Evolutionary conservation across 139 green algal species (phyloP), one percentile per base, ranked within the genome.

Genomic region (Ettlia oleoabundans): DNA sequence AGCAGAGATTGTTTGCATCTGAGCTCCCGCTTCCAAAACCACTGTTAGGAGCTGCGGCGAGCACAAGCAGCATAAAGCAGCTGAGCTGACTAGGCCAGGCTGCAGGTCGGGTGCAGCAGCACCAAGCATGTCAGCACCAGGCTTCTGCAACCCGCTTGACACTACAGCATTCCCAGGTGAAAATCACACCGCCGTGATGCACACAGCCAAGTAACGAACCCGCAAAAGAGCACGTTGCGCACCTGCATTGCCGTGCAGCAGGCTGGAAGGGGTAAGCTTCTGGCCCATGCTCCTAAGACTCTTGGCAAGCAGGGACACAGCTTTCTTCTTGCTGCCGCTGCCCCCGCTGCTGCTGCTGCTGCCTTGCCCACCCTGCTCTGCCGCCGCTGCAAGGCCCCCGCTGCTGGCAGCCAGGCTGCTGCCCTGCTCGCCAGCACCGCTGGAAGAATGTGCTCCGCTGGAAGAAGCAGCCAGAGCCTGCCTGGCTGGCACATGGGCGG

Each of bases 211-310:
- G n/a, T 21, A 51, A 19, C 19, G 33, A 7, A 32, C 7, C 10
- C 65, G 6, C 35, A 4, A 47, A 52, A 26, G 33, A 6, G 21
- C 6, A 19, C 62, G 15, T 58, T 15, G 18, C 68, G 1, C 69
- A 76, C 69, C 69, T 26, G 74, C 42, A 38, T 40, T 82, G 61
- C 62, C 32, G n/a, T 61, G 76, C 76, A 82, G 76, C 38, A 82
- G 40, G 76, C 18, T 63, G 0, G n/a, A 4, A 61, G 61, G 73
- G 33, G 76, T 52, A 61, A 74, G 76, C 62, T 63, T 73, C 76
- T 82, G 76, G 13, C 61, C 40, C 40, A 73, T n/a, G 41, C 76
- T 73, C 61, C 69, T 73, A 40, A 82, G 41, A 0, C 76, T 41
- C 41, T 40, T 47, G 6, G 76, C 76, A 40, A 82, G 41, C 76